phyloP scores from a whole-genome alignment of 441 rosid species.

The Croton laevigatus region DNA sequence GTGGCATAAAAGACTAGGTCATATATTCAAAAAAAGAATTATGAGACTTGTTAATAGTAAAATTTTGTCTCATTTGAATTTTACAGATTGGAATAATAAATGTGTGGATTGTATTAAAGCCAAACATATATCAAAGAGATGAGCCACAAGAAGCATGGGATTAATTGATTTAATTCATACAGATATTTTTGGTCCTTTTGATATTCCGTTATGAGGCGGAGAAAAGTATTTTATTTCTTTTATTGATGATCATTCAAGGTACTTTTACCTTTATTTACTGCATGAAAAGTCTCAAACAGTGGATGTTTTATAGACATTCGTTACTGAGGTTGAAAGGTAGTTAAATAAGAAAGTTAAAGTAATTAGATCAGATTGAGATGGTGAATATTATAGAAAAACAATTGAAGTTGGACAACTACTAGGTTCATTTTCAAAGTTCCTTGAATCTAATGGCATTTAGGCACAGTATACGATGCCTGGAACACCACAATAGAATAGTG shows the following conservation, averaged over 20 bases:
- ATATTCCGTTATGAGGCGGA: neutral
- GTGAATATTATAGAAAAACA: neutral
- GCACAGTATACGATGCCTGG: neutral
- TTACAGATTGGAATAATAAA: neutral
- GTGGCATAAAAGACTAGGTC: too few species aligned
- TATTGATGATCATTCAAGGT: neutral
- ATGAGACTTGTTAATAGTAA: neutral
- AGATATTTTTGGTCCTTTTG: neutral
- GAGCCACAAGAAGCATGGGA: neutral
- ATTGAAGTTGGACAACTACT: neutral
- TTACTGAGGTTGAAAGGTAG: neutral
- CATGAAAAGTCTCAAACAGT: neutral
- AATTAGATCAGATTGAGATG: neutral
- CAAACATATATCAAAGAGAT: neutral
- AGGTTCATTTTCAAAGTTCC: neutral
- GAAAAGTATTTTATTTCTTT: neutral
- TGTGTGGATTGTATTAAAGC: neutral
- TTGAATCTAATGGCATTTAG: too few species aligned
- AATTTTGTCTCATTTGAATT: too few species aligned
- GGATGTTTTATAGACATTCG: too few species aligned
- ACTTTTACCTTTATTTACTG: too few species aligned
- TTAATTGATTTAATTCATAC: neutral
- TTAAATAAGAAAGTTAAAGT: too few species aligned
- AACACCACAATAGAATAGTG: neutral
- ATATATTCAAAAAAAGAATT: too few species aligned